phyloP scores from a whole-genome alignment of 441 rosid genomes.

The California macrophylla region DNA sequence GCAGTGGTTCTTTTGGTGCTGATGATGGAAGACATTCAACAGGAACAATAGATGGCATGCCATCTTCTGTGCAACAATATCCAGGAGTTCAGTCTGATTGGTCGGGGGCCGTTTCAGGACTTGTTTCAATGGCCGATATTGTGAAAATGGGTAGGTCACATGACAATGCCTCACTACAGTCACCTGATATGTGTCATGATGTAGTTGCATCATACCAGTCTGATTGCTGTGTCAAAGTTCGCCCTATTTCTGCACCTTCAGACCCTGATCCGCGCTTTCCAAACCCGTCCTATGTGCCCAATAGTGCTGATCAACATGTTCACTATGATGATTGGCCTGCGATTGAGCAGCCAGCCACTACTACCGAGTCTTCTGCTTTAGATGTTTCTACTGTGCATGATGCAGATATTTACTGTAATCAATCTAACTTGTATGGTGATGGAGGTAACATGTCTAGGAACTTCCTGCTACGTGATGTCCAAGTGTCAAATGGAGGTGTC shows the following conservation, averaged over 20 bases:
- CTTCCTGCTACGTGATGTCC: conserved; percentile 19
- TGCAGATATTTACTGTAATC: conserved; percentile 15
- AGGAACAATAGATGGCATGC: conserved; percentile 21
- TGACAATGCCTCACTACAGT: conserved; percentile 18
- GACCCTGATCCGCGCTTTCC: conserved; percentile 14
- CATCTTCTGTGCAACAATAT: conserved; percentile 20
- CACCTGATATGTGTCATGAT: conserved; percentile 23
- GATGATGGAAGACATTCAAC: conserved; percentile 24
- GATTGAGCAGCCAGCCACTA: conserved; percentile 19
- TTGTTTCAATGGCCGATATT: conserved; percentile 34
- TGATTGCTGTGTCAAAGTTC: conserved; percentile 14
- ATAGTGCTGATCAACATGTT: conserved; percentile 16
- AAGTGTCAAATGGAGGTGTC: conserved; percentile 20
- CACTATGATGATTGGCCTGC: conserved; percentile 25
- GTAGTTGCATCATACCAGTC: conserved; percentile 10
- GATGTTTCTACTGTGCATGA: conserved; percentile 13
- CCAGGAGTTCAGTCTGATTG: conserved; percentile 22
- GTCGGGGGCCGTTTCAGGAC: conserved; percentile 23
- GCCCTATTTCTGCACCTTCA: conserved; percentile 9
- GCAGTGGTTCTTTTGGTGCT: conserved; percentile 29
- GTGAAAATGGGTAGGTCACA: conserved; percentile 28
- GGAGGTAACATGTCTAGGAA: conserved; percentile 16
- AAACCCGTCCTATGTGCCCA: conserved; percentile 7
- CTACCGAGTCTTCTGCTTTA: conserved; percentile 14
- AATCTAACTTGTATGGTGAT: conserved; percentile 13